Evolutionary conservation across 495 filamentous ascomycete genomes (phyloP).

Genomic region (Lasiosphaeria hispida): DNA sequence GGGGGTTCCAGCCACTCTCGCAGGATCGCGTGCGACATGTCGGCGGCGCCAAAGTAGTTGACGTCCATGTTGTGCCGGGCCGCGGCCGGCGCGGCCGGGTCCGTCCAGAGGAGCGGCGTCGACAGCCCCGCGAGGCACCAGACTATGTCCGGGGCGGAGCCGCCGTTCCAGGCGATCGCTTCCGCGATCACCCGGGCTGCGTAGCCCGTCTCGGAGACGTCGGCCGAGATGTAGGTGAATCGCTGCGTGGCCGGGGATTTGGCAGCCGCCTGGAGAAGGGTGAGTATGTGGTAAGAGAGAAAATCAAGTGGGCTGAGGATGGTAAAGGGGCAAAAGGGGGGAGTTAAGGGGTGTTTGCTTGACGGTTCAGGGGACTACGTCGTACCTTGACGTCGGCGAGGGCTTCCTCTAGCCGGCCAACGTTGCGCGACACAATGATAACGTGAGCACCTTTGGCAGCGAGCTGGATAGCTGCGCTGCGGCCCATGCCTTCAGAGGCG

Average conservation of each 20-base stretch:
- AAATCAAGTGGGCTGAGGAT: conserved; percentile 26
- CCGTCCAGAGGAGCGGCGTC: conserved; percentile 68
- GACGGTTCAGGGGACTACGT: no score
- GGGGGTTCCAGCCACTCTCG: conserved; percentile 56
- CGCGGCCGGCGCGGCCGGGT: conserved; percentile 62
- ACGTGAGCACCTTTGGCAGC: conserved; percentile 83
- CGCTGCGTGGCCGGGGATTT: conserved; percentile 61
- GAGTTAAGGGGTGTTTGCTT: no score
- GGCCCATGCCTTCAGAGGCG: conserved; percentile 90
- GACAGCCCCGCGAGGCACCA: conserved; percentile 88
- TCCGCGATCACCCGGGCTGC: conserved; percentile 66
- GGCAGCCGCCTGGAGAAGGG: conserved; percentile 54
- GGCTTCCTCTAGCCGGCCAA: conserved; percentile 69
- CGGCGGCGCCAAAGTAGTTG: conserved; percentile 87
- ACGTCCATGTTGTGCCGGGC: conserved; percentile 81
- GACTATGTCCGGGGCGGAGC: conserved; percentile 72
- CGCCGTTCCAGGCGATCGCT: conserved; percentile 79
- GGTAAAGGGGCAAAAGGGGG: no score
- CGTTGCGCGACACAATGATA: conserved; percentile 76
- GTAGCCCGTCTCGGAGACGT: conserved; percentile 69
- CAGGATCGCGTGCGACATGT: conserved; percentile 74
- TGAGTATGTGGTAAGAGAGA: conserved; percentile 6
- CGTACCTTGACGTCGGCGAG: conserved; percentile 59
- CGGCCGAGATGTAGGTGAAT: conserved; percentile 82
- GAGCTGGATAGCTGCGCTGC: conserved; percentile 66